phyloP scores from a whole-genome alignment of 176 grass and related monocot genomes.

The Alloteropsis semialata region DNA sequence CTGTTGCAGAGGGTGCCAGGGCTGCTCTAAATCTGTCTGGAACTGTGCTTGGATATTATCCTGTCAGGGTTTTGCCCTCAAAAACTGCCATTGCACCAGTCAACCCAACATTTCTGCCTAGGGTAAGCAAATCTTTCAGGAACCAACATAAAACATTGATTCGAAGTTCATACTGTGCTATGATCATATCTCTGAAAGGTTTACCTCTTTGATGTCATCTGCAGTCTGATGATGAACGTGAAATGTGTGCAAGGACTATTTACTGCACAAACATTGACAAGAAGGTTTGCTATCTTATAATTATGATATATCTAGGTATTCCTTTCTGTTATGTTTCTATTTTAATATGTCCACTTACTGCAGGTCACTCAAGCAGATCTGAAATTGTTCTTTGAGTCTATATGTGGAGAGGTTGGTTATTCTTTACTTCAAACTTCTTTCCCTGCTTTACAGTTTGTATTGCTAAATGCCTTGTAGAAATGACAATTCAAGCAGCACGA shows the following conservation, averaged over 20 bases:
- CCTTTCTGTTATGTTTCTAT: constrained; percentile 6
- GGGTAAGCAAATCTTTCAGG: constrained; percentile 52
- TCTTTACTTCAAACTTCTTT: constrained; percentile 23
- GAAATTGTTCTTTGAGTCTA: constrained; percentile 96
- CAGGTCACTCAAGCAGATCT: constrained; percentile 97
- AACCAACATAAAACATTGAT: not conserved
- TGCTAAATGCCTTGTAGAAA: not conserved
- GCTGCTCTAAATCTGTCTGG: constrained; percentile 87
- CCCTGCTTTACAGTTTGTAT: not conserved
- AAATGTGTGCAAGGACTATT: constrained; percentile 99
- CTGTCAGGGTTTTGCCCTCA: constrained; percentile 94
- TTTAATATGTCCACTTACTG: constrained; percentile 32
- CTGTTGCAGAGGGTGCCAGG: constrained; percentile 70
- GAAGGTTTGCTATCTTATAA: constrained; percentile 58
- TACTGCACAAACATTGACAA: constrained; percentile 99
- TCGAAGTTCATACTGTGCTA: not conserved
- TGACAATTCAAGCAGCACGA: constrained; percentile 16
- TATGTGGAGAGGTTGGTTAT: constrained; percentile 92
- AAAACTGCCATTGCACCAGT: constrained; percentile 99
- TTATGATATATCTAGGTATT: not conserved
- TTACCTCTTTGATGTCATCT: not conserved
- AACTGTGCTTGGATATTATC: constrained; percentile 96
- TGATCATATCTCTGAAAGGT: constrained; percentile 24
- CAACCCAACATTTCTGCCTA: constrained; percentile 89
- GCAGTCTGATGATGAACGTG: constrained; percentile 95